Base-by-base conservation (phyloP, 2,329 filamentous ascomycete species). In the Niveomyces coronatus region DNA sequence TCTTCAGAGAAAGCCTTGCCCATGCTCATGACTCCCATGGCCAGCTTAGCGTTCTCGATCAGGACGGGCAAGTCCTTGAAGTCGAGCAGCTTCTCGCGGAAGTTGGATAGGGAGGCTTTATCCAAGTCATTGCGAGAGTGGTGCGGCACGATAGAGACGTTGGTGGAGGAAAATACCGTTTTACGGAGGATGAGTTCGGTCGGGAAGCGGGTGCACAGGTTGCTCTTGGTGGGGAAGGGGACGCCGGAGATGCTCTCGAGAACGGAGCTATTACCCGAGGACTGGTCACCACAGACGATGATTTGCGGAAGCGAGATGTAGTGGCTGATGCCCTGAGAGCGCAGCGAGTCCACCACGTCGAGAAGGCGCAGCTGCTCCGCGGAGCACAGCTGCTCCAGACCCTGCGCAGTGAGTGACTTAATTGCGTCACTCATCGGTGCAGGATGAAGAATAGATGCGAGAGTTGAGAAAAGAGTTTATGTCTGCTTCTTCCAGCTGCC, bases 281-380 rank as follows among this genome's bases (percentile, higher is more conserved):
- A 70, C 45, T 74, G 70, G 37, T 74, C 65, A 5, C 74, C 71
- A 37, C 64, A 70, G n/a, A 74, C 68, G 3, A 74, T 62, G n/a
- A 71, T 47, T 39, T 69, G 63, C 2, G 67, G 67, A 0, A 69
- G 47, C 9, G 57, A 53, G 13, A 63, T 45, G 18, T 55, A 57
- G 6, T 53, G 51, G 20, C 53, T 54, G 29, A 64, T 46, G 1
- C 59, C 58, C 13, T 54, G 50, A 3, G 56, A 52, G 10, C 58
- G 53, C 1, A 64, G 53, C 2, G 45, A 52, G 29, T 63, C 58
- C 16, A 63, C 53, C 9, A 54, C 50, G 10, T 63, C 54, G 4
- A 63, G 52, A 2, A 63, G 52, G 3, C 52, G 43, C 10, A 50
- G 44, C n/a, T 45, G 40, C 20, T 38, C 23, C 18, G 19, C 22